Percentiles rank a stretch among this genome's conserved stretches.
Conservation (phyloP, 768 basidiomycete genomes). For the Tulasnella sp. region DNA sequence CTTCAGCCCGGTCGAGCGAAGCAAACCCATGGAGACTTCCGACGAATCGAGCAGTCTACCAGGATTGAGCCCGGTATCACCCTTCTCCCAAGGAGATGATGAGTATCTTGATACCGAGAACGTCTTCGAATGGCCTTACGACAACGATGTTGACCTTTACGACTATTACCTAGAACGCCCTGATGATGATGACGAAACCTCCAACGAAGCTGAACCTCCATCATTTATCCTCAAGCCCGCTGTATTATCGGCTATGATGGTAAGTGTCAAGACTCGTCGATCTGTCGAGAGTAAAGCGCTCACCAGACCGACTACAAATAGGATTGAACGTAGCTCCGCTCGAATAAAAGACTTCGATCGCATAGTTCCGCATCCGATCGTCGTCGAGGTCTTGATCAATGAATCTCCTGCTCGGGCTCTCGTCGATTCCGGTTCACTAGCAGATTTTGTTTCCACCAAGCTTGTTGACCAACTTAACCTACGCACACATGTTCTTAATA, state of each 20-base stretch:
- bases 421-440: constrained; percentile 34
- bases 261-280: neutral
- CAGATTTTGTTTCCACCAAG: constrained; percentile 36
- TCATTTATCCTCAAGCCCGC: neutral
- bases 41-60: no score
- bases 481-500: constrained; percentile 21
- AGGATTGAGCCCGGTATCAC: no score
- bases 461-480: constrained; percentile 35
- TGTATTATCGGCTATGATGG: neutral
- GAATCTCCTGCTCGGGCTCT: constrained; percentile 7
- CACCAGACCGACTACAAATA: neutral
- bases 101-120: no score
- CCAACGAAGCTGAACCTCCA: neutral
- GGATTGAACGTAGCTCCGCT: constrained; percentile 32
- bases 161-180: neutral
- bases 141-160: neutral
- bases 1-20: no score
- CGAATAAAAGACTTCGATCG: constrained; percentile 23
- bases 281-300: neutral
- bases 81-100: no score
- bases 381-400: constrained; percentile 31
- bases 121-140: neutral
- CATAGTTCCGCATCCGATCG: constrained; percentile 28
- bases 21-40: no score
- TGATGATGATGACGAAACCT: neutral